Base-by-base conservation (phyloP, 2,329 filamentous ascomycete genomes). In the Fusarium tupiense region DNA sequence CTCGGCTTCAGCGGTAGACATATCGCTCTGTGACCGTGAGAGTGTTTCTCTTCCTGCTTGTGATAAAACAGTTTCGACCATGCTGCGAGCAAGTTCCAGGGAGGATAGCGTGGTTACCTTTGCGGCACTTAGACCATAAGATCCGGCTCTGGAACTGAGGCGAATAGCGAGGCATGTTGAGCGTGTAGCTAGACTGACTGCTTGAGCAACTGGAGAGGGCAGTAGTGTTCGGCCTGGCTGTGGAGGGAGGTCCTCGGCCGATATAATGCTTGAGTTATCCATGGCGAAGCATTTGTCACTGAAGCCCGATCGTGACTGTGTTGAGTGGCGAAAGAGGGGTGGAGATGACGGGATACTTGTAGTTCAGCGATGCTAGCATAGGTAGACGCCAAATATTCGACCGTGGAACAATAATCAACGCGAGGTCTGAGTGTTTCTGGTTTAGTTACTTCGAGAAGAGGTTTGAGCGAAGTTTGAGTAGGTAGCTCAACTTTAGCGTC, bases 101-200 rank as follows among this genome's bases (percentile, higher is more conserved):
- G 88, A 87, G 6, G 89, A 89, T 6, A 91, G 80, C 3, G 88
- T 89, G 13, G 88, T 89, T 75, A 88, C 82, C 65, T 87, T 86
- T 38, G 88, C 88, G 17, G 87, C 87, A 72, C 87, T 84, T 64
- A 90, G 84, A 38, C 87, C 83, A 73, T 86, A 88, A 20, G 85
- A 85, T 46, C 87, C 84, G 40, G 90, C 82, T n/a, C 87, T 78
- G 8, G 87, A 87, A 46, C 87, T 85, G 44, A 89, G 80, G 11
- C 88, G 87, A 31, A 91, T 84, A 38, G 87, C 87, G 31, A 92
- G 83, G 35, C 88, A 87, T 22, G 89, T 89, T 7, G 90, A 91
- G 61, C 89, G 86, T 6, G 90, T 89, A 17, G 89, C 88, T 50
- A 92, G 82, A 73, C 89, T 91, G 62, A 92, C 86, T 35, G 86